Evolutionary conservation across 1,284 basidiomycete species (phyloP), one percentile per base, ranked within the genome.

Genomic region (Heterobasidion occidentale): DNA sequence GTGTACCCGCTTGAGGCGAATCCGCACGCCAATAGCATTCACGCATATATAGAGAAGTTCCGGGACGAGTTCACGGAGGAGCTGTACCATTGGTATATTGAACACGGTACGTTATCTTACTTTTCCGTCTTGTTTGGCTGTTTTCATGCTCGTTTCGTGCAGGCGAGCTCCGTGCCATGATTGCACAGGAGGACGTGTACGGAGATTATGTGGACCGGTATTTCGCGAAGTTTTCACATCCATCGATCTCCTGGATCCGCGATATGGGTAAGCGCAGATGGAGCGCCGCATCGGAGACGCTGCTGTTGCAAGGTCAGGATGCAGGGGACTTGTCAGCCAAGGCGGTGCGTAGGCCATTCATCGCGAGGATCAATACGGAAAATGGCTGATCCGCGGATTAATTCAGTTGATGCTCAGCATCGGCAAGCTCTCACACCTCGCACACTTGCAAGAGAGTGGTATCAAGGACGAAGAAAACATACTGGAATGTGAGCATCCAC

Each of bases 191-290:
- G 57, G 77, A 82, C 46, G 71, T 75, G 14, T 83, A 89, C 60
- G 72, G 74, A 33, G 69, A 69, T 0, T 83, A 92, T 52, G 75
- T 98, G 58, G 88, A 90, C 62, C 76, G 76, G 44, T 95, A 90
- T 71, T 90, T 98, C 65, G 71, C 74, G 3, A 72, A 80, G 51
- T 74, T 83, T 55, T 79, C 79, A 0, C 78, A 88, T 64, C 77
- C 84, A 12, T 72, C 81, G 15, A 79, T 94, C 51, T 88, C 90
- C 0, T 99, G 96, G 97, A 77, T 98, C 47, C 90, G 98, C 68
- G 86, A 97, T 69, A 72, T 98, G 47, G 85, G 84, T 0, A 84
- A 88, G 59, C 76, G 76, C 19, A 77, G 83, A 44, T 92, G 85
- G 67, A 80, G 77, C 8, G 71, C 74, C 3, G 92, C 93, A 2